A percentile compares a stretch with the other conserved stretches of the same genome.
Conservation (phyloP, 192 early-diverging fungal species). For the Cetraspora pellucida region DNA sequence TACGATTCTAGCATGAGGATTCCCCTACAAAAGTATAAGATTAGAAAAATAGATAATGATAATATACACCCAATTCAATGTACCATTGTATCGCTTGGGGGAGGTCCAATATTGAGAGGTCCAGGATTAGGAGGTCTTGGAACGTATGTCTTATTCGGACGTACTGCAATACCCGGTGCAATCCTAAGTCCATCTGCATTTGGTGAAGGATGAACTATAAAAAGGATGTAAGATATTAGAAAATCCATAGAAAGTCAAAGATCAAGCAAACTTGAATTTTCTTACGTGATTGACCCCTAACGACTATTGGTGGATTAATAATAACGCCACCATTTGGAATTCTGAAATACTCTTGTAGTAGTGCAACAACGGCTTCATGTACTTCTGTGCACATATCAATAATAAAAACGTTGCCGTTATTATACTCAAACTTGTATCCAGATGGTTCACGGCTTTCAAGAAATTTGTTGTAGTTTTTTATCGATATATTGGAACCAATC, state of each 20-base stretch:
- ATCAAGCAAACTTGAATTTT: constrained; percentile 27
- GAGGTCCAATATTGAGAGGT: constrained; percentile 17
- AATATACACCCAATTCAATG: constrained; percentile 27
- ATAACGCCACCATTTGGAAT: constrained; percentile 18
- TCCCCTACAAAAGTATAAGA: constrained; percentile 27
- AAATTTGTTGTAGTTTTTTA: constrained; percentile 29
- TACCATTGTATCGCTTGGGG: constrained; percentile 20
- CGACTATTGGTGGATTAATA: constrained; percentile 11
- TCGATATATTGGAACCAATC: constrained; percentile 22
- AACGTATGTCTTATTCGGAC: constrained; percentile 12
- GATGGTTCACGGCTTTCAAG: constrained; percentile 6
- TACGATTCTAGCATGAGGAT: constrained; percentile 16
- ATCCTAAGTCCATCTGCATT: background rate
- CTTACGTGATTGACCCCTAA: constrained; percentile 20
- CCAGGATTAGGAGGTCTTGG: background rate
- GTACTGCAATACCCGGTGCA: constrained; percentile 9
- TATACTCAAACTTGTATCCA: constrained; percentile 13
- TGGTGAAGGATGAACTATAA: constrained; percentile 24
- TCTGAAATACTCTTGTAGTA: background rate
- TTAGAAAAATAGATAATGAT: constrained; percentile 23
- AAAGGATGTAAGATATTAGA: constrained; percentile 20
- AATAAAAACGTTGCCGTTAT: constrained; percentile 29
- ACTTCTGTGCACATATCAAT: constrained; percentile 12
- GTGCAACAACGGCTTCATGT: constrained; percentile 6
- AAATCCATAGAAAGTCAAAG: constrained; percentile 22